Base-by-base conservation (phyloP, 2,329 filamentous ascomycete species). In the Cladosporium sphaerospermum region DNA sequence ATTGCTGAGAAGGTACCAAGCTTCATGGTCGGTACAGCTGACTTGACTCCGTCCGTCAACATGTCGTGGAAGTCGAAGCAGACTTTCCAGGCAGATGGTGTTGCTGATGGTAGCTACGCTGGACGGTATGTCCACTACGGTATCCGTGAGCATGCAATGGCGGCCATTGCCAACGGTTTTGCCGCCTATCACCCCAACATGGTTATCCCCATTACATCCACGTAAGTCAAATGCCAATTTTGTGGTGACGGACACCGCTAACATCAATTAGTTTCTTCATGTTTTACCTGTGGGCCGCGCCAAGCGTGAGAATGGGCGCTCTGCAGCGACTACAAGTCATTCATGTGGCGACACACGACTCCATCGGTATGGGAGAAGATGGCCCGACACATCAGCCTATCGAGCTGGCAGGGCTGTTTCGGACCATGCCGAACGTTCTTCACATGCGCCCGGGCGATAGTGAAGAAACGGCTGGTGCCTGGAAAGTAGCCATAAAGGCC, bases 81-180 rank as follows among this genome's bases (percentile, higher is more conserved):
- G 9, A 74, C 77, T 57, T 78, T 78, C 63, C 76, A 79, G 37
- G 61, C 70, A 63, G 64, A 60, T 1, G 77, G 75, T 55, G 77
- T 77, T 3, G 75, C 78, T 60, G 78, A 78, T 57, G 82, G 81
- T 40, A 69, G 77, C 64, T 78, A 78, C 59, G 61, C 65, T 2
- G 74, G 73, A 16, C 70, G 74, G 4, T 75, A 75, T 55, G 70
- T 83, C 57, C 80, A 80, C 64, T 83, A 75, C 64, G 81, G 80
- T 37, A 76, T 84, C 52, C 76, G 81, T 4, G 80, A 83, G 59
- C 80, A 83, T 61, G 80, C 80, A 50, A 84, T 85, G 82, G 74
- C 73, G 2, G 68, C 75, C 28, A 77, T 81, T 18, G 74, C 68
- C 11, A 71, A 71, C 55, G 69, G 69, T 19, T 62, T 71, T 31